Evolutionary conservation across 2,329 filamentous ascomycete species (phyloP).

Genomic region (Fusarium sarcochroum): DNA sequence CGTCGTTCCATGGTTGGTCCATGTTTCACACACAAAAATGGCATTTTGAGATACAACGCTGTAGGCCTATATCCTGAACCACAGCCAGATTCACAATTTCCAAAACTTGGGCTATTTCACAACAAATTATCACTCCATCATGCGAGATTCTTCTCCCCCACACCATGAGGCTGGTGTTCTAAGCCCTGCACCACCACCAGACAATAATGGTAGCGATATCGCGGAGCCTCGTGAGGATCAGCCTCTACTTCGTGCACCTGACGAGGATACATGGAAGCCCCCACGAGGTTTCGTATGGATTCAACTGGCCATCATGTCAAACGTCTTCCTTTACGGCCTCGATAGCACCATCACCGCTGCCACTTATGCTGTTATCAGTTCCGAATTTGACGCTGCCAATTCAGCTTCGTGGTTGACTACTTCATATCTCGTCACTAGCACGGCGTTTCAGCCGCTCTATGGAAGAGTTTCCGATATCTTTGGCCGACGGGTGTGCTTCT

Average conservation of each 20-base stretch:
- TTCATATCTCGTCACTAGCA: slow-evolving; percentile 78
- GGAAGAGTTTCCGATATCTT: slow-evolving; percentile 79
- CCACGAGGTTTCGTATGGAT: slow-evolving; percentile 70
- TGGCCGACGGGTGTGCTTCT: slow-evolving; percentile 73
- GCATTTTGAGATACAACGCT: not conserved
- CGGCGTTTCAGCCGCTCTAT: slow-evolving; percentile 80
- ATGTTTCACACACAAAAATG: not conserved
- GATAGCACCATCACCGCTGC: slow-evolving; percentile 82
- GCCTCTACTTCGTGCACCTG: slow-evolving; percentile 40
- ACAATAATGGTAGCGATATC: not conserved
- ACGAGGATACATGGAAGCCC: slow-evolving; percentile 59
- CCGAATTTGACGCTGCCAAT: slow-evolving; percentile 80
- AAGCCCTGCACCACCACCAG: slow-evolving; percentile 12
- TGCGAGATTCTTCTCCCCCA: slow-evolving; percentile 6
- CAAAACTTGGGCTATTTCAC: not conserved
- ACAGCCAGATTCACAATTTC: not conserved
- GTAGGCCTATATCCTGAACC: not conserved
- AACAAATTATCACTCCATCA: not conserved
- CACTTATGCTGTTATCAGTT: slow-evolving; percentile 80
- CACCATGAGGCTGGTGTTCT: not conserved
- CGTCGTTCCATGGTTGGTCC: not conserved
- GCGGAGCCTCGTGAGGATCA: slow-evolving; percentile 36
- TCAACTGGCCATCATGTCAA: slow-evolving; percentile 73
- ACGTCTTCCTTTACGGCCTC: slow-evolving; percentile 76
- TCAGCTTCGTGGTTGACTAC: slow-evolving; percentile 82